phyloP scores from a whole-genome alignment of 495 filamentous ascomycete genomes.

The Aspergillus sclerotiicarbonarius region DNA sequence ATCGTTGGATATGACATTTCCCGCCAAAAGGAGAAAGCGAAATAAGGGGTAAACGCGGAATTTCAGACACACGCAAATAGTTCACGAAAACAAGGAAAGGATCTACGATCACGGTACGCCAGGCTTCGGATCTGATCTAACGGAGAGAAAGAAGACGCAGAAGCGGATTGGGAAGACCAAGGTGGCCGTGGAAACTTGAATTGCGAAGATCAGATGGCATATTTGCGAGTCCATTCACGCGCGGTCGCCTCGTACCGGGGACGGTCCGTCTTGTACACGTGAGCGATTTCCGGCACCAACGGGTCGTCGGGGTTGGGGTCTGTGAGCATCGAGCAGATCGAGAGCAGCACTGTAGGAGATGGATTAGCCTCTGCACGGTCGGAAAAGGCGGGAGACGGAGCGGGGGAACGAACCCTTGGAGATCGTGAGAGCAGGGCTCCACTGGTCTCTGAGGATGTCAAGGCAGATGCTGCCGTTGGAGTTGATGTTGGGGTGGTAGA shows the following conservation, averaged over 20 bases:
- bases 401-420: conserved; percentile 78
- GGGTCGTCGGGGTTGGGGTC: conserved; percentile 99
- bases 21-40: conserved; percentile 26
- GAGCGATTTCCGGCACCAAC: conserved; percentile 95
- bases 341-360: conserved; percentile 71
- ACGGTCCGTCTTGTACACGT: conserved; percentile 99
- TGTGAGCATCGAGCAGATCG: conserved; percentile 99
- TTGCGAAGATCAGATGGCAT: conserved; percentile 66
- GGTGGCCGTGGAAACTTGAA: conserved; percentile 26
- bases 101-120: conserved; percentile 51
- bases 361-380: conserved; percentile 19
- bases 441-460: conserved; percentile 97
- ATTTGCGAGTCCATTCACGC: conserved; percentile 98
- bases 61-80: conserved; percentile 24
- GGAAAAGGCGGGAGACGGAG: neutral
- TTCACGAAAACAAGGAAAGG: conserved; percentile 31
- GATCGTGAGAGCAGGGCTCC: conserved; percentile 97
- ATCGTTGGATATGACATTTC: conserved; percentile 45
- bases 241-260: conserved; percentile 93
- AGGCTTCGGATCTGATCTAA: conserved; percentile 47
- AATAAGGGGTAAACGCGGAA: conserved; percentile 22
- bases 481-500: conserved; percentile 99
- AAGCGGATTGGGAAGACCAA: conserved; percentile 29
- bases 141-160: conserved; percentile 36
- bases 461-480: conserved; percentile 98